These are phyloP conservation scores for Epichloe uncinata DNA, from an alignment of 2,329 filamentous ascomycete species.

Conservation along the genomic window DNA sequence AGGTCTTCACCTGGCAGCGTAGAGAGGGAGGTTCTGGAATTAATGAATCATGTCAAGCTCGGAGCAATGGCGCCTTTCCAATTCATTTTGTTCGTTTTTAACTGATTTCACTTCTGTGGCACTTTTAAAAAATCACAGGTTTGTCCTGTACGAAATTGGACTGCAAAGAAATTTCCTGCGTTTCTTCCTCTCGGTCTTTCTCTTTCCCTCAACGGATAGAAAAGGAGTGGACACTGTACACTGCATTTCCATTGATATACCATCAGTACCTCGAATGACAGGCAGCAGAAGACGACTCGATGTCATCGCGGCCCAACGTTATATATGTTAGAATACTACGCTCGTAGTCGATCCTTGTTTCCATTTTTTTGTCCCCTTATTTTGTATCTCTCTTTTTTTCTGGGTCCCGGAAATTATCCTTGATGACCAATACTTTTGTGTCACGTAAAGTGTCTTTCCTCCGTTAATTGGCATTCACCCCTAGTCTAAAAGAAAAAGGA, in stretches of 20 bases:
- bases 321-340: background rate
- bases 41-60: background rate
- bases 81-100: background rate
- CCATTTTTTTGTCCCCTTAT: background rate
- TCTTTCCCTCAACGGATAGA: background rate
- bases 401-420: background rate
- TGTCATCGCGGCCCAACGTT: background rate
- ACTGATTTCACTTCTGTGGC: background rate
- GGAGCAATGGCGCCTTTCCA: background rate
- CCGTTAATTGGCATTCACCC: background rate
- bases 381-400: background rate
- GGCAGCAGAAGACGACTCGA: background rate
- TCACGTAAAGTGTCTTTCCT: background rate
- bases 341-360: background rate
- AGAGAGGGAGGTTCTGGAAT: background rate
- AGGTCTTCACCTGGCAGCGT: too few relatives aligned
- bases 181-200: background rate
- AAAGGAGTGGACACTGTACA: background rate
- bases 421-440: background rate
- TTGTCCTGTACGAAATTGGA: background rate
- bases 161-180: background rate
- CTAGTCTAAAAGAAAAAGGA: background rate
- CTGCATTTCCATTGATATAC: background rate
- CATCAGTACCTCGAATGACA: background rate
- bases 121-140: background rate